Percentiles rank a stretch among this genome's conserved stretches.
These are phyloP conservation scores for Quercus ilex DNA, from an alignment of 306 rosid species.

Conservation along the genomic window DNA sequence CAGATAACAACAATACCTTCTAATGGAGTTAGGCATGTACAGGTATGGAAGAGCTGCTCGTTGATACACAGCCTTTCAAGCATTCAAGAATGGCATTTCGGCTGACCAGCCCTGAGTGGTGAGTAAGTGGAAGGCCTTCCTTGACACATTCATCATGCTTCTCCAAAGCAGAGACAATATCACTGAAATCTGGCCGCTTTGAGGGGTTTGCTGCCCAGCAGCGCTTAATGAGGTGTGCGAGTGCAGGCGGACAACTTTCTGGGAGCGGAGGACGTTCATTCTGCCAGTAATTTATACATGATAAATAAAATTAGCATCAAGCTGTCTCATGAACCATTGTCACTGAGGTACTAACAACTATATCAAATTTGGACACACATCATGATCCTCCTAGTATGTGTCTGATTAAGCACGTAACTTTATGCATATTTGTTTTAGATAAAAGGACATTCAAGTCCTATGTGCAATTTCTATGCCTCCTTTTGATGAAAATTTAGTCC, in stretches of 20 bases:
- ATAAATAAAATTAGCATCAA: background rate
- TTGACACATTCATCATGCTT: constrained; percentile 87
- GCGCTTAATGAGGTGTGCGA: constrained; percentile 87
- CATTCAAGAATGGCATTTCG: constrained; percentile 65
- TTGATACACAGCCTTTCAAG: constrained; percentile 75
- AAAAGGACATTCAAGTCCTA: too few relatives aligned
- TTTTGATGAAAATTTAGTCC: background rate
- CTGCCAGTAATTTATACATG: constrained; percentile 32
- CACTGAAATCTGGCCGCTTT: constrained; percentile 92
- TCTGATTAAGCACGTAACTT: too few relatives aligned
- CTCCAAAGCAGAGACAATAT: constrained; percentile 77
- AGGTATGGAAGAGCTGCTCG: constrained; percentile 72
- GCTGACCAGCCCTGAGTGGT: constrained; percentile 65
- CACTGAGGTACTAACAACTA: background rate
- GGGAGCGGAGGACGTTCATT: constrained; percentile 97
- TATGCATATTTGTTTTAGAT: too few relatives aligned
- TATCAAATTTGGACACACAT: background rate
- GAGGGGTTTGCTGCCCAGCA: constrained; percentile 95
- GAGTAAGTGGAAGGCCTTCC: constrained; percentile 94
- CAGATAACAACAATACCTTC: constrained; percentile 30
- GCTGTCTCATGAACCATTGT: background rate
- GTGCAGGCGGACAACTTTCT: constrained; percentile 89
- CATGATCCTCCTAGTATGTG: background rate
- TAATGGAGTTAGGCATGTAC: constrained; percentile 67
- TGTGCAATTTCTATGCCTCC: background rate